Evolutionary conservation across 768 basidiomycete species (phyloP).

Genomic region (Serendipita indica): DNA sequence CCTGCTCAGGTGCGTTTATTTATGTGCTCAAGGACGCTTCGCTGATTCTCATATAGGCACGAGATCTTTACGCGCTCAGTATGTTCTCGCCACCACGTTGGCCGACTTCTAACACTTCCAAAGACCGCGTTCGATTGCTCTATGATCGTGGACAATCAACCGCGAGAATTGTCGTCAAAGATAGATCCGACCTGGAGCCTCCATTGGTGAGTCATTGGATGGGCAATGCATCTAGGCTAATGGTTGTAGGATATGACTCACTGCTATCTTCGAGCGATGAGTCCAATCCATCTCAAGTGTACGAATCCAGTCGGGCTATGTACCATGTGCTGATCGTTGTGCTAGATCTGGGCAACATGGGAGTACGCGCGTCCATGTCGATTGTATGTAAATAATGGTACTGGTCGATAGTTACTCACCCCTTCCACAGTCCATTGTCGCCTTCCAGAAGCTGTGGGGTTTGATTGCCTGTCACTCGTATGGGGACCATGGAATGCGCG

Average conservation of each 20-base stretch:
- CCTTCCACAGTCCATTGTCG: conserved; percentile 47
- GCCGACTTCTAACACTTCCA: not conserved
- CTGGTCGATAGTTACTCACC: conserved; percentile 3
- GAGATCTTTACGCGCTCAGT: conserved; percentile 16
- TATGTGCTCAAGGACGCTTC: not conserved
- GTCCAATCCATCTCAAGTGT: conserved; percentile 74
- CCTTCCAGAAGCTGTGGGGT: conserved; percentile 69
- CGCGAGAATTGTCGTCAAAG: conserved; percentile 53
- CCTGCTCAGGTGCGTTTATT: conserved; percentile 42
- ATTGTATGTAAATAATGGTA: conserved; percentile 32
- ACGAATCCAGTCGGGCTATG: conserved; percentile 16
- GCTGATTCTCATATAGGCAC: conserved; percentile 14
- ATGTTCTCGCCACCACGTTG: not conserved
- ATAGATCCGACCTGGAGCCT: conserved; percentile 44
- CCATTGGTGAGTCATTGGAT: conserved; percentile 36
- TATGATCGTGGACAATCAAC: conserved; percentile 62
- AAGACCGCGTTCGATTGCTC: conserved; percentile 62
- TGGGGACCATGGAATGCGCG: conserved; percentile 63
- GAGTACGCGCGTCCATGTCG: conserved; percentile 74
- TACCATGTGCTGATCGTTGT: not conserved
- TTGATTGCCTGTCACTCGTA: conserved; percentile 68
- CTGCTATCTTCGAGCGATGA: conserved; percentile 74
- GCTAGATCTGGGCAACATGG: conserved; percentile 64
- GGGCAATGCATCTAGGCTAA: not conserved
- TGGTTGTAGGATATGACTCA: conserved; percentile 58